Evolutionary conservation across 164 flowering plant species (phyloP).

Genomic region (Aristolochia contorta): DNA sequence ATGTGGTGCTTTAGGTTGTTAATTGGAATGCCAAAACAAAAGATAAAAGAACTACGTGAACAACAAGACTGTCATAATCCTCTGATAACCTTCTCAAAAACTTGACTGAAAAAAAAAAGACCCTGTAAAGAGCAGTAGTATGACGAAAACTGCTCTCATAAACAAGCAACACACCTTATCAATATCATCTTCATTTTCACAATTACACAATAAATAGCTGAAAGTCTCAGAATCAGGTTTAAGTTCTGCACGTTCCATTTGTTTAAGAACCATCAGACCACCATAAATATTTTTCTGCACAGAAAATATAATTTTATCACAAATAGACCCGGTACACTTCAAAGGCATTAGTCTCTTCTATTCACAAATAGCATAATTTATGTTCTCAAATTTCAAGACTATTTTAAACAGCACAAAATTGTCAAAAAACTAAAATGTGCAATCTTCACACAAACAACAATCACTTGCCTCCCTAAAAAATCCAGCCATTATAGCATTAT

Average conservation of each 20-base stretch:
- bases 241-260: constrained; percentile 63
- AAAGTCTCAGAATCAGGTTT: constrained; percentile 73
- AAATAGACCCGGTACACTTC: no score
- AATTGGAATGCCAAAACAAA: background rate
- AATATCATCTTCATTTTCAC: constrained; percentile 50
- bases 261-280: constrained; percentile 49
- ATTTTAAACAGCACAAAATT: background rate
- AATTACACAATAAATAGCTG: constrained; percentile 50
- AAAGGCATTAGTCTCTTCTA: no score
- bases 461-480: constrained; percentile 59
- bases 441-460: constrained; percentile 4
- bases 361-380: no score
- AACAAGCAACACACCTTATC: constrained; percentile 44
- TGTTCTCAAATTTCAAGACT: background rate
- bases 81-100: background rate
- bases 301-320: background rate
- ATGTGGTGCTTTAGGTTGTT: background rate
- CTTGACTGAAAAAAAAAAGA: background rate
- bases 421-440: background rate
- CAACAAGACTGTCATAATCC: background rate
- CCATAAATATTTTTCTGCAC: constrained; percentile 57
- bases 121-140: background rate
- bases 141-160: background rate
- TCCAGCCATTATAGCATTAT: constrained; percentile 73
- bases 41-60: background rate